Evolutionary conservation across 2,329 filamentous ascomycete species (phyloP).

Genomic region (Trichoderma brevicompactum): DNA sequence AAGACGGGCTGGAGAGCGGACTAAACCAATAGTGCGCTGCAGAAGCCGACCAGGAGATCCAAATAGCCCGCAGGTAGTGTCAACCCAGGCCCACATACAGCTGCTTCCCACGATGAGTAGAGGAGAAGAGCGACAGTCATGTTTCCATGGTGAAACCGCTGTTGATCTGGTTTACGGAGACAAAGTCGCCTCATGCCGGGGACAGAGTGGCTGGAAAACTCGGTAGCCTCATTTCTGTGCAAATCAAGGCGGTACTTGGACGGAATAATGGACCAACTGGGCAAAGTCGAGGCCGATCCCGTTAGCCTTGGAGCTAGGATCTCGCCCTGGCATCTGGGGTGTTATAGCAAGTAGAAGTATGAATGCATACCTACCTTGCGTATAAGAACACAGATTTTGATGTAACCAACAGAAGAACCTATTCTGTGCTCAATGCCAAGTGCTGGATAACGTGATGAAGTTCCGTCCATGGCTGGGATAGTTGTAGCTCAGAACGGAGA

Average conservation of each 20-base stretch:
- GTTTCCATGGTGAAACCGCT: neutral
- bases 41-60: neutral
- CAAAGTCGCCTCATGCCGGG: neutral
- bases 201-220: neutral
- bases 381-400: no score
- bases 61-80: constrained; percentile 2
- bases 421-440: no score
- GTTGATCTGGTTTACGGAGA: neutral
- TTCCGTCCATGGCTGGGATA: no score
- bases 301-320: constrained; percentile 3
- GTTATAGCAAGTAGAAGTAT: no score
- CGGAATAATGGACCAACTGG: constrained; percentile 40
- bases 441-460: no score
- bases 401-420: no score
- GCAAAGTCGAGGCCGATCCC: constrained; percentile 76
- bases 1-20: neutral
- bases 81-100: neutral
- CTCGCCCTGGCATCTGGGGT: neutral
- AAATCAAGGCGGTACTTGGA: neutral
- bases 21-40: constrained; percentile 9
- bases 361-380: no score
- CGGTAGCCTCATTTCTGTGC: neutral
- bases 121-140: neutral
- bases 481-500: no score
- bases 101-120: neutral